Base-by-base conservation (phyloP, 805 yeast species). In the Kluyveromyces nonfermentans region DNA sequence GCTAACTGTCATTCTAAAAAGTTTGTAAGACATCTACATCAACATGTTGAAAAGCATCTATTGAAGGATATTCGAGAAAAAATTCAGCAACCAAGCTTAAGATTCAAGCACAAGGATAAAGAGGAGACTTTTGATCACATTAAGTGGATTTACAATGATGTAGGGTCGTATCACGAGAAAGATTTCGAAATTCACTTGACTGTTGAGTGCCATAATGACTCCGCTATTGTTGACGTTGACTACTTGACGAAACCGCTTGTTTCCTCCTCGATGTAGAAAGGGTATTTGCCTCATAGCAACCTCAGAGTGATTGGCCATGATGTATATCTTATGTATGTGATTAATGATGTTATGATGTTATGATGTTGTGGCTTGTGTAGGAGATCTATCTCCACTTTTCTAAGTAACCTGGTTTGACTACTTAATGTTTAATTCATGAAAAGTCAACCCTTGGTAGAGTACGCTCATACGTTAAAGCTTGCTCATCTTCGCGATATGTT, bases 21-120 rank as follows among this genome's bases (percentile, higher is more conserved):
- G 63, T 83, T 81, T 58, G 77, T 77, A 47, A 72, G 90, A 59
- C 82, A 82, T 61, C 70, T 83, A 60, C 82, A 79, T 55, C 90
- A 83, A 61, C 90, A 83, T 56, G 70, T 83, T 44, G 75, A 78
- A 54, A 80, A 80, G 56, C 89, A 82, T 60, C 65, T 83, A 57
- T 68, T 83, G 57, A 72, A 74, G 48, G 89, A 82, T 52, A 78
- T 83, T 64, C 73, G 72, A 49, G 70, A 68, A 46, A 74, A 78
- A 59, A 67, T 80, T n/a, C 84, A 85, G 37, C 62, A 71, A 44
- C 60, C 59, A 5, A 67, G 68, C 39, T 66, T 75, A 64, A 69
- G 75, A 39, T 74, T 77, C 57, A 73, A 74, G 41, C 71, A 67
- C 30, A 68, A 72, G 43, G 74, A 77, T 47, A 73, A 74, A 46